phyloP scores from a whole-genome alignment of 2,329 filamentous ascomycete genomes.

The Xylaria sp. region DNA sequence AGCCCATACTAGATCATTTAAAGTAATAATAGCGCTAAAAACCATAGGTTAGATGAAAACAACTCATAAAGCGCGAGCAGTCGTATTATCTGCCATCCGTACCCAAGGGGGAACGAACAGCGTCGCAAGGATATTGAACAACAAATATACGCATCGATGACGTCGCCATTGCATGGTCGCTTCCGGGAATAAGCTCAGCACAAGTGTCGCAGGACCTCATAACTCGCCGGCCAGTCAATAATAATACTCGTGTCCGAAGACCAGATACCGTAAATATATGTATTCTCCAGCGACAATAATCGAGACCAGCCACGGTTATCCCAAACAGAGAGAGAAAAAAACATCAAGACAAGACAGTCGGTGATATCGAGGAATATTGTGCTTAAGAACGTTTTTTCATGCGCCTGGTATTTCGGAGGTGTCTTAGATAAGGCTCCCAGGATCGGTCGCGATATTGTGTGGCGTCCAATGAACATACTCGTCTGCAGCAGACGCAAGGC shows the following conservation, averaged over 20 bases:
- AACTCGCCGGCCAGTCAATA: not conserved
- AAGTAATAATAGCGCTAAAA: not conserved
- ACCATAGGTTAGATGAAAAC: not conserved
- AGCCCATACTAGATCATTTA: not conserved
- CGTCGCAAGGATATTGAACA: not conserved
- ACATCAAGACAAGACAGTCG: not conserved
- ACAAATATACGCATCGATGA: conserved; percentile 1
- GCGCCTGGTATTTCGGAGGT: conserved; percentile 4
- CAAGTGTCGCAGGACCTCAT: not conserved
- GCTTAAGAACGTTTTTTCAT: not conserved
- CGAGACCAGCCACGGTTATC: fast-evolving
- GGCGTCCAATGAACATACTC: conserved; percentile 32
- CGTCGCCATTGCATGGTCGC: not conserved
- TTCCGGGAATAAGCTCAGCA: conserved; percentile 17
- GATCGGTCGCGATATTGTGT: conserved; percentile 21
- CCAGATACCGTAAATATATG: not conserved
- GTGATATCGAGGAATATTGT: not conserved
- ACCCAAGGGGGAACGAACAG: not conserved
- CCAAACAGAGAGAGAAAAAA: not conserved
- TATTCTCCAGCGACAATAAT: not conserved
- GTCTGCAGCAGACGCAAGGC: not conserved
- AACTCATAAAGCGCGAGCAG: not conserved
- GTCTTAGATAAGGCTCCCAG: conserved; percentile 23
- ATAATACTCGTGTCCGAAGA: no score
- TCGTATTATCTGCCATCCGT: not conserved